Evolutionary conservation across 441 rosid species (phyloP).

Genomic region (Syzygium syzygioides): DNA sequence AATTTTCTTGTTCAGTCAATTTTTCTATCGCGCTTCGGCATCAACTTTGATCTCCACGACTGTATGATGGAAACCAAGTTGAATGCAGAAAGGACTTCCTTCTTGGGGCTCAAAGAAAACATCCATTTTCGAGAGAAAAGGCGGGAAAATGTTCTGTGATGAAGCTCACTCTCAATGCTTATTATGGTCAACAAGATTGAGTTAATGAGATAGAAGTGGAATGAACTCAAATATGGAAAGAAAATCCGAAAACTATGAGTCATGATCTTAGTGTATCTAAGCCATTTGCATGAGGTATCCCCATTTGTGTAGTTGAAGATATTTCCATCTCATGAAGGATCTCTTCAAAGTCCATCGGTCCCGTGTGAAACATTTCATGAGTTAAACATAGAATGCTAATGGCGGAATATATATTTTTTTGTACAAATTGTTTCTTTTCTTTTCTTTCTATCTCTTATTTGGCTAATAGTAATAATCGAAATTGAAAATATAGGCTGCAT

Average conservation of each 20-base stretch:
- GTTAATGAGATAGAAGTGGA: neutral
- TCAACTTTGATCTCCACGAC: slow-evolving; percentile 8
- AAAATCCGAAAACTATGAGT: neutral
- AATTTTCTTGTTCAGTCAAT: too few species aligned
- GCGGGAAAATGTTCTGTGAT: neutral
- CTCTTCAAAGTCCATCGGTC: neutral
- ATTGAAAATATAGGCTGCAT: neutral
- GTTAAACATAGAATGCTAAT: neutral
- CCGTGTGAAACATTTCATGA: neutral
- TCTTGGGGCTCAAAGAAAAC: neutral
- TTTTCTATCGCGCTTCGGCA: too few species aligned
- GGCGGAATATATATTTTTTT: neutral
- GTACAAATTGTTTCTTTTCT: neutral
- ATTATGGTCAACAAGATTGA: neutral
- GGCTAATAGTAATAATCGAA: neutral
- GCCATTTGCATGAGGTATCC: neutral
- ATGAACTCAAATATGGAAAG: neutral
- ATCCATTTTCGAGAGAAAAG: neutral
- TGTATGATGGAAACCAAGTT: neutral
- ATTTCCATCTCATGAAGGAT: neutral
- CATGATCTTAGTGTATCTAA: neutral
- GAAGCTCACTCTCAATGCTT: neutral
- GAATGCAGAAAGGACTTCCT: neutral
- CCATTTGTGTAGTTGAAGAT: neutral
- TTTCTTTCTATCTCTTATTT: neutral